phyloP scores from a whole-genome alignment of 768 basidiomycete species.

The Pleurotus tuoliensis region DNA sequence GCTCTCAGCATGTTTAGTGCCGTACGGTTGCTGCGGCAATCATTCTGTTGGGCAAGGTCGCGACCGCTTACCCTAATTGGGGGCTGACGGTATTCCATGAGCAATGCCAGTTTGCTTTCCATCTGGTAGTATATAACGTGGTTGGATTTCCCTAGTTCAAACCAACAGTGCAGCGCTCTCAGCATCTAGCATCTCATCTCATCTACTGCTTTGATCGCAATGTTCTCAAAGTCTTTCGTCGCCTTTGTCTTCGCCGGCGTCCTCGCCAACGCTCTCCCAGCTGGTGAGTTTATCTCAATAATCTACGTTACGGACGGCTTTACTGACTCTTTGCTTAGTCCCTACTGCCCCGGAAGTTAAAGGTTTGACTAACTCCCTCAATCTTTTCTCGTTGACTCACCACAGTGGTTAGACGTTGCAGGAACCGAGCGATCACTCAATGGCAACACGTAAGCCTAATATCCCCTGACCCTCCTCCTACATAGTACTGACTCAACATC shows the following conservation, averaged over 20 bases:
- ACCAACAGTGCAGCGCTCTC: slow-evolving; percentile 6
- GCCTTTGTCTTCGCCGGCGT: slow-evolving; percentile 6
- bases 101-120: background rate
- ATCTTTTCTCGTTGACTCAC: no score
- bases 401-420: background rate
- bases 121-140: background rate
- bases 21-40: slow-evolving; percentile 1
- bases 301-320: no score
- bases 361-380: background rate
- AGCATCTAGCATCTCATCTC: slow-evolving; percentile 1
- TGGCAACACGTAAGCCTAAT: background rate
- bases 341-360: slow-evolving; percentile 1
- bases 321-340: no score
- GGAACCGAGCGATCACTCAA: background rate
- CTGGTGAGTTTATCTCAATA: background rate
- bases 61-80: background rate
- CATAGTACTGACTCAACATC: background rate
- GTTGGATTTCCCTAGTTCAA: background rate
- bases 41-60: background rate
- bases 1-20: slow-evolving; percentile 6
- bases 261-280: slow-evolving; percentile 1
- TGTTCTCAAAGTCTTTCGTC: slow-evolving; percentile 8
- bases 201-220: slow-evolving; percentile 5
- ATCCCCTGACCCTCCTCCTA: background rate
- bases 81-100: background rate